These are phyloP conservation scores for Cryptococcus sp. DNA, from an alignment of 1,284 basidiomycete genomes.

Conservation along the genomic window DNA sequence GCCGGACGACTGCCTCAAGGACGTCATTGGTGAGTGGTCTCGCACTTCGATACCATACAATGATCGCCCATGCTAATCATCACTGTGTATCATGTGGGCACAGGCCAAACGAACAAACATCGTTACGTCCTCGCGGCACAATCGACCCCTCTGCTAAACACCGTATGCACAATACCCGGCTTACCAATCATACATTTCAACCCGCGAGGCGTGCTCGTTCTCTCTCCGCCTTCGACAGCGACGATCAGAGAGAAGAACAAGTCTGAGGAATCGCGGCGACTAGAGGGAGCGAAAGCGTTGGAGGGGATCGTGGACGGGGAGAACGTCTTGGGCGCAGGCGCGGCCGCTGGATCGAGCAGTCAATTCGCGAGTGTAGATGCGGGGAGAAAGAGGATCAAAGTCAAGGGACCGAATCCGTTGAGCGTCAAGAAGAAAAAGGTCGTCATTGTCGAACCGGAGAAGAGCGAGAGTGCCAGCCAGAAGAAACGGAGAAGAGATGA, in stretches of 20 bases:
- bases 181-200: conserved; percentile 87
- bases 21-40: conserved; percentile 70
- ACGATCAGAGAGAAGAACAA: conserved; percentile 70
- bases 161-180: conserved; percentile 71
- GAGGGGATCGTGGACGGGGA: conserved; percentile 44
- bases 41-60: no score
- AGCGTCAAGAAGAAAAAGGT: conserved; percentile 84
- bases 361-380: conserved; percentile 44
- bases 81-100: conserved; percentile 1
- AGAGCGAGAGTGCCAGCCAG: conserved; percentile 2
- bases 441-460: conserved; percentile 9
- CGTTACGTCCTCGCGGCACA: conserved; percentile 85
- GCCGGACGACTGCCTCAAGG: conserved; percentile 78
- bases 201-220: conserved; percentile 79
- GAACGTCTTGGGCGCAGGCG: conserved; percentile 59
- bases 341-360: conserved; percentile 56
- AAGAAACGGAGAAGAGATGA: conserved; percentile 16
- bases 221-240: conserved; percentile 78
- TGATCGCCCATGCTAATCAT: not conserved
- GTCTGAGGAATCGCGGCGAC: conserved; percentile 56
- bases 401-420: conserved; percentile 88
- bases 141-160: conserved; percentile 66
- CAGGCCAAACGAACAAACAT: conserved; percentile 85
- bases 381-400: conserved; percentile 67
- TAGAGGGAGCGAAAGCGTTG: conserved; percentile 41